Evolutionary conservation across 2,329 filamentous ascomycete species (phyloP), one percentile per base, ranked within the genome.

Genomic region (Colletotrichum filicis): DNA sequence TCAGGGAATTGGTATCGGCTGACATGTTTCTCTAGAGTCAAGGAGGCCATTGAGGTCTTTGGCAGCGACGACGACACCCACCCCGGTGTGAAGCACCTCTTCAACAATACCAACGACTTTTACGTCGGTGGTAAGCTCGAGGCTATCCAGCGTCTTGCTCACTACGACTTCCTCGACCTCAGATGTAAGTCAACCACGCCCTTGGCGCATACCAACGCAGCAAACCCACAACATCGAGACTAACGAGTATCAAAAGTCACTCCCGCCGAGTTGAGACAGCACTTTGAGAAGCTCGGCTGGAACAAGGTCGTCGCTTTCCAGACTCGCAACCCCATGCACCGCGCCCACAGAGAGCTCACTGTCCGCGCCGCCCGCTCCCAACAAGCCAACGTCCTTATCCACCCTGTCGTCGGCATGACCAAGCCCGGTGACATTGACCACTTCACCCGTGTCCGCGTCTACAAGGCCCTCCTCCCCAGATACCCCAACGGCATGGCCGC

Each of bases 211-310:
- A 19, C 67, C 14, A 32, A 35, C 8, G 37, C 26, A 14, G 24
- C n/a, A 19, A 9, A 19, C 11, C 12, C 42, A 42, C 7, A 49
- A 14, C 32, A n/a, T 26, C 12, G 28, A 60, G 22, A 59, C 76
- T 79, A 60, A 79, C 75, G 4, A 30, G 14, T 24, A 22, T 3
- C n/a, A 32, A 58, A 61, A 95, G 93, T 96, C 87, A 97, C 97
- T 12, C 97, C 97, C 76, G 93, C 97, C 61, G 97, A 99, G 87
- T 90, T 99, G 79, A 94, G 97, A 79, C 88, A 94, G 76, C 96
- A 98, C 89, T 99, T 99, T 82, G 97, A 98, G 90, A 99, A 99
- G 91, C 95, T 99, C 79, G 97, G 97, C 86, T 99, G 97, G 97
- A 92, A 94, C 84, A 93, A 93, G 84, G 96, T 99, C 78, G 97